A percentile compares a stretch with the other conserved stretches of the same genome.
Evolutionary conservation across 2,329 filamentous ascomycete genomes (phyloP).

Genomic region (Colletotrichum spaethianum): DNA sequence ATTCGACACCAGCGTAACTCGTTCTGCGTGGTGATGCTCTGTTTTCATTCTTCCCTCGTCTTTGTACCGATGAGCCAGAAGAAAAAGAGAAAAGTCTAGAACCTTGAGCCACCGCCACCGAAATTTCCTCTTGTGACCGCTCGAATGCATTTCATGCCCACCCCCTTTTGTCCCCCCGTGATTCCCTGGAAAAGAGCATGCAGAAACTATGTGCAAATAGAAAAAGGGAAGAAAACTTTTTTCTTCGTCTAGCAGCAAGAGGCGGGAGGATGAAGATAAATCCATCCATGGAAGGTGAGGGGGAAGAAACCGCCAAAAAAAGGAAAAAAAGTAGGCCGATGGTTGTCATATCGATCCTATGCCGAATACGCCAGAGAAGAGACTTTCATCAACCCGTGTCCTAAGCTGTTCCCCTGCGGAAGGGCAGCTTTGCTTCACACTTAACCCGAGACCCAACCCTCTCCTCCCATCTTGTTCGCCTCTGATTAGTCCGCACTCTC

Average conservation of each 20-base stretch:
- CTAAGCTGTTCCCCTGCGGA: background rate
- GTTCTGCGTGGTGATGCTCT: constrained; percentile 4
- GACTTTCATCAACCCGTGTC: constrained; percentile 22
- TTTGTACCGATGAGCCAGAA: constrained; percentile 13
- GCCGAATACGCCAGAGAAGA: constrained; percentile 33
- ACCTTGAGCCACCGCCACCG: constrained; percentile 28
- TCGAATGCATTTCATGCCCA: constrained; percentile 39
- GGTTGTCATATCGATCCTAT: constrained; percentile 16
- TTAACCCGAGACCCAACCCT: background rate
- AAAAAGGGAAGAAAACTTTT: constrained; percentile 37
- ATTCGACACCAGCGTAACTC: constrained; percentile 13
- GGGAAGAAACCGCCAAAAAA: background rate
- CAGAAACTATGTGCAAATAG: constrained; percentile 34
- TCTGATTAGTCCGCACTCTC: constrained; percentile 17
- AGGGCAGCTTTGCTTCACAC: background rate
- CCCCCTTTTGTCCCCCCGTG: background rate
- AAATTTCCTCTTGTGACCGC: constrained; percentile 33
- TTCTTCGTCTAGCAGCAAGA: constrained; percentile 40
- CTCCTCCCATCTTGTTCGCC: constrained; percentile 3
- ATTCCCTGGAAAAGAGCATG: constrained; percentile 33
- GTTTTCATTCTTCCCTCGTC: constrained; percentile 22
- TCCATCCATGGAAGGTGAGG: background rate
- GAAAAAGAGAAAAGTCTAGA: constrained; percentile 23
- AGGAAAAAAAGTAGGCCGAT: constrained; percentile 1
- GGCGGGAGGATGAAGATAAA: constrained; percentile 13